Conservation (phyloP, 1,284 basidiomycete species). For the Malassezia slooffiae region DNA sequence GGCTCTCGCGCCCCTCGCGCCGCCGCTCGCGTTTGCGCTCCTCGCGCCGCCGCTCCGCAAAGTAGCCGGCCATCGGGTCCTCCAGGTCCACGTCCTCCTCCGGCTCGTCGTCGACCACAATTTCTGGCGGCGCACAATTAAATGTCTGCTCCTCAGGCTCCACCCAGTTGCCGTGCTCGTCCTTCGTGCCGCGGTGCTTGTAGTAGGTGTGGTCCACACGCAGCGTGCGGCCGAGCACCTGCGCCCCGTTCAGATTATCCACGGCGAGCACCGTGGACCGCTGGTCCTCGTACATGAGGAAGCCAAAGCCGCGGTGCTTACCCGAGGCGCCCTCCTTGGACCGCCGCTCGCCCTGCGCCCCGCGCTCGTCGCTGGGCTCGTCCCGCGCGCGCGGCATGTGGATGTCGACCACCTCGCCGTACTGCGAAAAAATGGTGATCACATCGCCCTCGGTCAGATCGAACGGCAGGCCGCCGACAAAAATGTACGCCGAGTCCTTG, state of each 20-base stretch:
- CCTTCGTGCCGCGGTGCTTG: constrained; percentile 64
- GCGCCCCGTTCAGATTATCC: constrained; percentile 92
- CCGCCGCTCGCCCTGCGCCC: not conserved
- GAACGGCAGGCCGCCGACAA: constrained; percentile 55
- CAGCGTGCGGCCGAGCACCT: constrained; percentile 71
- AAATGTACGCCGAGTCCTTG: constrained; percentile 91
- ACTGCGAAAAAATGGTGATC: constrained; percentile 93
- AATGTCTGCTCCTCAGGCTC: constrained; percentile 56
- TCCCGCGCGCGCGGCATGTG: constrained; percentile 59
- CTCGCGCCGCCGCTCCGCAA: constrained; percentile 15
- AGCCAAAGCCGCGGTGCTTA: constrained; percentile 67
- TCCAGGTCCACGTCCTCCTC: constrained; percentile 66
- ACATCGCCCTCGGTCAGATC: constrained; percentile 89
- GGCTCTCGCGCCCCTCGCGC: not conserved
- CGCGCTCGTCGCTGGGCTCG: not conserved
- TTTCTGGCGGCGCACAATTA: constrained; percentile 30
- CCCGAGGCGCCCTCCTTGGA: constrained; percentile 9
- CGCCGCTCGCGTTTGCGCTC: not conserved
- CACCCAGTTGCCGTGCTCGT: constrained; percentile 72
- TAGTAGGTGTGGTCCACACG: constrained; percentile 87
- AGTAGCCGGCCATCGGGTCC: constrained; percentile 91
- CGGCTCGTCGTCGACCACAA: constrained; percentile 10
- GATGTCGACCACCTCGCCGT: constrained; percentile 87
- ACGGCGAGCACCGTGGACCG: constrained; percentile 88
- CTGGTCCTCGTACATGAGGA: constrained; percentile 98